Base-by-base conservation (phyloP, 2,329 filamentous ascomycete species). In the Fusarium sp. region DNA sequence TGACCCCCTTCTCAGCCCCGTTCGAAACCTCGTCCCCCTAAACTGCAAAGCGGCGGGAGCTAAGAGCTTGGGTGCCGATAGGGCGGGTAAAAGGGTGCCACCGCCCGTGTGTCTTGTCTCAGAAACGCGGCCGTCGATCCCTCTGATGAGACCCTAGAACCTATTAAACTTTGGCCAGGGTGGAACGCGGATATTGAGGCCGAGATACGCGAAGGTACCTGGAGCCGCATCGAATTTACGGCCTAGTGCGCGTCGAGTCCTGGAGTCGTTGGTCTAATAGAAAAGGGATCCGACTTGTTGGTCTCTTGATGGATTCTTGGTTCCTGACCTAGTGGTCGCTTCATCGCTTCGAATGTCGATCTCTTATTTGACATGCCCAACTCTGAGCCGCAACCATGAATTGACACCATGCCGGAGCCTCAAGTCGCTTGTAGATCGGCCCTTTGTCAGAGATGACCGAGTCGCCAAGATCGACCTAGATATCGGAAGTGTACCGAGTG, bases 141-240 rank as follows among this genome's bases (percentile, higher is more conserved):
- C 17, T 40, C 22, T 22, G 22, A 22, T 22, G 22, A 22, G 22
- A 22, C 22, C 22, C 22, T 61, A 15, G 20, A 58, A 17, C 14
- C 30, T 6, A 10, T 40, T 35, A 47, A 47, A 35, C 30, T 33
- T 60, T 47, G 40, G 15, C 20, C 10, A 14, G 15, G 22, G 20
- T 27, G 43, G 32, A 37, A 62, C 43, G 59, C 59, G 59, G 59
- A 62, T 27, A 62, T 60, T 62, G 30, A n/a, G 43, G 7, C 10
- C 15, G 14, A 27, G 40, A 62, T 50, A 62, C 59, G 43, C 59
- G 59, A 62, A 54, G 59, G 59, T 62, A 62, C 59, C 59, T 52
- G 59, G 59, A 62, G 59, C 59, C 59, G 59, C 59, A 35, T 61
- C 27, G 20, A 47, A 3, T 61, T 61, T 37, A 30, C 27, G 57